Percentiles rank a stretch among this genome's conserved stretches.
Conservation (phyloP, 345 rosid genomes). For the Zanthoxylum bungeanum region DNA sequence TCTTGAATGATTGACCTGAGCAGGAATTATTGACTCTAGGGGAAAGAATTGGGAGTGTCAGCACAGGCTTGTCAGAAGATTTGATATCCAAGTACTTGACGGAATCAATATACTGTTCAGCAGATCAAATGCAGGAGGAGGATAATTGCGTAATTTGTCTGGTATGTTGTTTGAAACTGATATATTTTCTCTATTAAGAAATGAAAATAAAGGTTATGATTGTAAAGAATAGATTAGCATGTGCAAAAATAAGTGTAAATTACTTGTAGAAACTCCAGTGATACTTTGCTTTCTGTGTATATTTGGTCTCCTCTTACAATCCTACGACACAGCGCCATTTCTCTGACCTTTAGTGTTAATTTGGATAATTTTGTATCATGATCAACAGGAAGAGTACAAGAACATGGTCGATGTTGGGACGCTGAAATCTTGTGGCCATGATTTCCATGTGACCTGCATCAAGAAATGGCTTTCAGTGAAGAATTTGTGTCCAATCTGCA, state of each 20-base stretch:
- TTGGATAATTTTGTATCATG: not conserved
- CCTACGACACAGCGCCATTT: not conserved
- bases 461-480: conserved; percentile 86
- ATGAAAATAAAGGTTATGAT: not conserved
- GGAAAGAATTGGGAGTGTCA: conserved; percentile 84
- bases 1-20: conserved; percentile 12
- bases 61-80: conserved; percentile 71
- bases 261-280: not conserved
- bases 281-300: too few relatives aligned
- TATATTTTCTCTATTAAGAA: not conserved
- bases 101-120: conserved; percentile 34
- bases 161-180: conserved; percentile 36
- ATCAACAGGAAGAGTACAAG: conserved; percentile 72
- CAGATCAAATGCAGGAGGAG: conserved; percentile 46
- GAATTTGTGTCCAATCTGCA: conserved; percentile 87
- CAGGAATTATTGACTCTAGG: conserved; percentile 89
- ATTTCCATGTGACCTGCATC: conserved; percentile 71
- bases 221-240: not conserved
- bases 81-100: conserved; percentile 53
- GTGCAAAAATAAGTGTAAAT: not conserved
- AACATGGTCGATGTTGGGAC: conserved; percentile 54
- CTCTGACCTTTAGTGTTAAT: not conserved
- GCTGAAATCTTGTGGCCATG: conserved; percentile 62
- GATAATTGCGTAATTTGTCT: conserved; percentile 72
- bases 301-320: not conserved